Conservation (phyloP, 495 filamentous ascomycete species). For the Tetracladium marchalianum region DNA sequence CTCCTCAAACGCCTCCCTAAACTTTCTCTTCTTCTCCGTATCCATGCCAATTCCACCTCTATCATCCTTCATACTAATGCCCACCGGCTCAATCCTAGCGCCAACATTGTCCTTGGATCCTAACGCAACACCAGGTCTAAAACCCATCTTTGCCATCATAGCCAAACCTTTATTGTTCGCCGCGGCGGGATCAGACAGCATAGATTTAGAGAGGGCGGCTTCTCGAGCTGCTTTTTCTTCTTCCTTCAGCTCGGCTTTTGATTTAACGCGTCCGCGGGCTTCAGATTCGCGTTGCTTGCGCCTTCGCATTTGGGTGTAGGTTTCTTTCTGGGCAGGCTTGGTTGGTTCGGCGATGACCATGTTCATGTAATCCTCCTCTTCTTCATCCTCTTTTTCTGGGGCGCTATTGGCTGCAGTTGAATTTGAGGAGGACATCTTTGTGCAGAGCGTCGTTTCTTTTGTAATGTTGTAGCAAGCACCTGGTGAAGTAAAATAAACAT, state of each 20-base stretch:
- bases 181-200: conserved; percentile 43
- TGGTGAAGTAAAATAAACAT: too few relatives aligned
- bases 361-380: conserved; percentile 53
- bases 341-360: conserved; percentile 43
- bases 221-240: conserved; percentile 64
- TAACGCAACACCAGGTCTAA: conserved; percentile 59
- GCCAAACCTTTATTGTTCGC: conserved; percentile 67
- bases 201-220: conserved; percentile 57
- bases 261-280: conserved; percentile 50
- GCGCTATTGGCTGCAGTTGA: neutral
- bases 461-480: too few relatives aligned
- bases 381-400: conserved; percentile 5
- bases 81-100: conserved; percentile 21
- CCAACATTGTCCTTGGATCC: conserved; percentile 40
- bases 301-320: conserved; percentile 44
- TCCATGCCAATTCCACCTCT: conserved; percentile 81
- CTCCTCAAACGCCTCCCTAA: conserved; percentile 45
- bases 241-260: conserved; percentile 71
- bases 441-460: too few relatives aligned
- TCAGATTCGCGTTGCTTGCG: conserved; percentile 50
- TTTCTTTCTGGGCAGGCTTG: conserved; percentile 29
- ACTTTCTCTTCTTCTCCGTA: conserved; percentile 70
- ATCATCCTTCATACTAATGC: conserved; percentile 62
- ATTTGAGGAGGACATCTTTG: conserved; percentile 13
- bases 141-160: conserved; percentile 98